Evolutionary conservation across 1,284 basidiomycete genomes (phyloP), one percentile per base, ranked within the genome.

Genomic region (Trametes polyzona): DNA sequence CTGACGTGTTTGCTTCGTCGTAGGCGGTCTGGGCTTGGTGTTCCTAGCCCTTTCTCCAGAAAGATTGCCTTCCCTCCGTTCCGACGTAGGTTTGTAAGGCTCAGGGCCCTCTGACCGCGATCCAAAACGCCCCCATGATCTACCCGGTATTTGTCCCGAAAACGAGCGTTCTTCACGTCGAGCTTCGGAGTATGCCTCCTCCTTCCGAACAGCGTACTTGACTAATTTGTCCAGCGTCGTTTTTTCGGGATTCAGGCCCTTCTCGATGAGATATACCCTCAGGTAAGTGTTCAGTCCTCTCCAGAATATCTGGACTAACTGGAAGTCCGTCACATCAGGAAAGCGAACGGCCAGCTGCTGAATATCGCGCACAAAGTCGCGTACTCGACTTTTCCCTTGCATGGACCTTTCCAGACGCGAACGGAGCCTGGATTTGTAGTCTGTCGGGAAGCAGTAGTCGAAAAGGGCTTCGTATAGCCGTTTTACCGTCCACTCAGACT

Each of bases 361-460:
- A 1, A 55, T 27, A 11, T 64, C 54, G 1, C 41, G 47, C 24
- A 63, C 54, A 12, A 65, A 43, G n/a, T 63, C 58, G 3, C 61
- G 58, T 7, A 63, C 58, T 6, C 41, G 26, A 1, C 19, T 19
- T 2, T 52, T 47, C 1, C 65, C 63, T 46, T 67, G 64, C 12
- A 12, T 23, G 3, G 61, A 35, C 2, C 23, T 32, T 37, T 60
- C 49, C 12, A 64, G 52, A n/a, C 42, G 21, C 10, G 51, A 17
- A 3, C 60, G 52, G 21, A 67, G 42, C 4, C 40, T 16, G 14
- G 48, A 30, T 26, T 63, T 64, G 44, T 61, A 65, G 37, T 67
- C 65, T 2, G 48, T 23, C 5, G 59, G 65, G 52, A 67, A 67
- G 43, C 65, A 67, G 21, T 67, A 65, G 19, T 63, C 46, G 39